Conservation (phyloP, 2,329 filamentous ascomycete genomes). For the Canariomyces notabilis region DNA sequence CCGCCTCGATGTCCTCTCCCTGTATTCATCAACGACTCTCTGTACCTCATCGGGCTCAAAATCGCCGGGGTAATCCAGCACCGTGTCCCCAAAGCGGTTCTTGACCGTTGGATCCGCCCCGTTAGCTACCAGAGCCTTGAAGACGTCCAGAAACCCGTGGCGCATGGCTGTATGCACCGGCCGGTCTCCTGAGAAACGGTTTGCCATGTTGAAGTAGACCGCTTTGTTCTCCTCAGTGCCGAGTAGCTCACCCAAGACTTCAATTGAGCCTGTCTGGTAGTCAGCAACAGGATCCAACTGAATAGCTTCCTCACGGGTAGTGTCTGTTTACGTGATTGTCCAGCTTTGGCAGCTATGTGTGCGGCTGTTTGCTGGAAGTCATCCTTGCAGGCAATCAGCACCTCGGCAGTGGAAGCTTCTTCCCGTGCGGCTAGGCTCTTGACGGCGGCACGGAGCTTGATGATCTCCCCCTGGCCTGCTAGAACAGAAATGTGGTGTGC, state of each 20-base stretch:
- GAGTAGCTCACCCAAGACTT: conserved; percentile 16
- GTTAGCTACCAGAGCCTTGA: conserved; percentile 19
- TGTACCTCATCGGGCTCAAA: conserved; percentile 20
- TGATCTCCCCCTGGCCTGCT: conserved; percentile 20
- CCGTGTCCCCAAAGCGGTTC: conserved; percentile 23
- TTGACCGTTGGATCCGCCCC: conserved; percentile 23
- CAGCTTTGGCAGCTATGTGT: conserved; percentile 22
- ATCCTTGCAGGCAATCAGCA: conserved; percentile 20
- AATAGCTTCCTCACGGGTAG: neutral
- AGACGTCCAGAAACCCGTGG: conserved; percentile 17
- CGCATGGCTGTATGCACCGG: conserved; percentile 25
- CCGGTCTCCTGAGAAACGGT: conserved; percentile 21
- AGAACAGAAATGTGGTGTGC: conserved; percentile 20
- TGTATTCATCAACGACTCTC: conserved; percentile 19
- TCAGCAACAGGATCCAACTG: neutral
- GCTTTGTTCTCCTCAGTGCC: conserved; percentile 8
- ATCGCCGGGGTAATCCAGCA: conserved; percentile 21
- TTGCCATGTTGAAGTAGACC: conserved; percentile 22
- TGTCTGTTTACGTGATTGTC: conserved; percentile 14
- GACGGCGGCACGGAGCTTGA: conserved; percentile 11
- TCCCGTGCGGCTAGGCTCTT: conserved; percentile 17
- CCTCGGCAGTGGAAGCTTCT: conserved; percentile 8
- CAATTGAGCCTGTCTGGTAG: conserved; percentile 18
- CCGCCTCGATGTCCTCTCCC: neutral
- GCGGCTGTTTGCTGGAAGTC: conserved; percentile 24